These are phyloP conservation scores for Funneliformis caledonium DNA, from an alignment of 371 early-diverging fungal species.

Conservation along the genomic window DNA sequence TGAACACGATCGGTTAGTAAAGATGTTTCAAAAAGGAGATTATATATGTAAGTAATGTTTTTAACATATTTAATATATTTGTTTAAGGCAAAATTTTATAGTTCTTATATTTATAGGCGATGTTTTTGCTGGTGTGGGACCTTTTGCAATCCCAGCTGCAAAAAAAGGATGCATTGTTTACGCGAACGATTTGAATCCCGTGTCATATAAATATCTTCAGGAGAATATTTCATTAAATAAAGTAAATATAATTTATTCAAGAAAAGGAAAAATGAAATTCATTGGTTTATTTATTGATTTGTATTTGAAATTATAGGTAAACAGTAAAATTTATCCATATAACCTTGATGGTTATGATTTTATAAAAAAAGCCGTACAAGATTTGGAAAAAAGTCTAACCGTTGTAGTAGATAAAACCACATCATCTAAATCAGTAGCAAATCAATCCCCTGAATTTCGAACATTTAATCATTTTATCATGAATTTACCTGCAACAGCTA, in stretches of 20 bases:
- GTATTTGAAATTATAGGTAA: conserved; percentile 44
- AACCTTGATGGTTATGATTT: conserved; percentile 95
- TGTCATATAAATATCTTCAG: conserved; percentile 78
- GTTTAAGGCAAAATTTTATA: background rate
- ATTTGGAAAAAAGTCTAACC: conserved; percentile 45
- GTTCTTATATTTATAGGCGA: conserved; percentile 63
- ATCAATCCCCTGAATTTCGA: conserved; percentile 50
- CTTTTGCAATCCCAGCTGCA: conserved; percentile 97
- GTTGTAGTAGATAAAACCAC: background rate
- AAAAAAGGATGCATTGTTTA: conserved; percentile 86
- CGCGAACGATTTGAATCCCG: conserved; percentile 98
- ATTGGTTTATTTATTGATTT: background rate
- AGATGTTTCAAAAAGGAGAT: conserved; percentile 73
- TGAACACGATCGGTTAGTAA: conserved; percentile 93
- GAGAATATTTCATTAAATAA: conserved; percentile 88
- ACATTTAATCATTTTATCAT: conserved; percentile 95
- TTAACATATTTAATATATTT: background rate
- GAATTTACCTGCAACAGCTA: conserved; percentile 96
- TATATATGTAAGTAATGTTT: conserved; percentile 64
- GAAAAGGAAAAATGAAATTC: background rate
- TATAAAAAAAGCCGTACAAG: conserved; percentile 70
- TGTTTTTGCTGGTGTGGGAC: conserved; percentile 98
- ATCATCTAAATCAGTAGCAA: background rate
- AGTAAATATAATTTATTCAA: conserved; percentile 49
- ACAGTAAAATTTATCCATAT: conserved; percentile 69